Evolutionary conservation across 805 yeast species (phyloP), one percentile per base, ranked within the genome.

Genomic region (Wickerhamiella brachini): DNA sequence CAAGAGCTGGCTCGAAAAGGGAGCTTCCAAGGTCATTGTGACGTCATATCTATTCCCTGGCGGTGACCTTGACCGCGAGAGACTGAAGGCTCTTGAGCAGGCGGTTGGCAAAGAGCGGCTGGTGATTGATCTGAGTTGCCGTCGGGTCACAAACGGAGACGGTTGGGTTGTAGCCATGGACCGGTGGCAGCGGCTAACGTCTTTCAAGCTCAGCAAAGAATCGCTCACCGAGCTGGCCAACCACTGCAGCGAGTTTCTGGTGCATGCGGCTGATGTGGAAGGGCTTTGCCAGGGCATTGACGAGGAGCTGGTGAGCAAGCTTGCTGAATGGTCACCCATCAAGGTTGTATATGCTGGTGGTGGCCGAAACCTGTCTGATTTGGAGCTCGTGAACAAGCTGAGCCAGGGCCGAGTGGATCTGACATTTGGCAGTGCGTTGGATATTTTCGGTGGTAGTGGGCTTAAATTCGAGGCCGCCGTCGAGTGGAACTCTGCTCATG

Each of bases 201-300:
- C 74, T 41, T 73, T 80, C 45, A 74, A 69, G 51, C 70, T 93
- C 50, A 71, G 71, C 47, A 64, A 66, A 48, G 76, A 74, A 23
- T 75, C 83, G 24, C 75, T 93, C 53, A 63, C 59, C 3, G 54
- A 66, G 46, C 72, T 93, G 41, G 67, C 81, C 8, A 51, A 71
- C 47, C 85, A 82, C 67, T 86, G 97, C 60, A 76, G 79, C 56
- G 98, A 93, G 68, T 85, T 90, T 62, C 69, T 93, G 50, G 82
- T 93, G 17, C 99, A 93, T 68, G 98, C 98, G 2, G 99, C 98
- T 0, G 98, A 93, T 66, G 97, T 93, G 2, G 99, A 93, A 67
- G 99, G 99, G 0, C 72, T 93, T 17, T 93, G 98, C 65, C 76
- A 79, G 43, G 99, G 99, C 0, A 85, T 93, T 34, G 99, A 93